Percentiles rank a stretch among this genome's conserved stretches.
These are phyloP conservation scores for Fusarium devonianum DNA, from an alignment of 2,329 filamentous ascomycete genomes.

Conservation along the genomic window DNA sequence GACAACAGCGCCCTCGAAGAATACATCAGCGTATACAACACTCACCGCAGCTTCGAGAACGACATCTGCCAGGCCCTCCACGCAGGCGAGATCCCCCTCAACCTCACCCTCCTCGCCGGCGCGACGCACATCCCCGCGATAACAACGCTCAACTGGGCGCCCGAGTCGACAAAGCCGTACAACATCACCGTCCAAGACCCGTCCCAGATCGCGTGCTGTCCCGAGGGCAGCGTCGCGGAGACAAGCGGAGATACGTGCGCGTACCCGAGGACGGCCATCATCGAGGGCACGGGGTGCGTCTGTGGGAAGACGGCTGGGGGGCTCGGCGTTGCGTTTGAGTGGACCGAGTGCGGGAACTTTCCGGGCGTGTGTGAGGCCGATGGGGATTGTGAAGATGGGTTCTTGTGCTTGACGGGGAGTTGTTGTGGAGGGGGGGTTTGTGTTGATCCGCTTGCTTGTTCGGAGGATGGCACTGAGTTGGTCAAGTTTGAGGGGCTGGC, in stretches of 20 bases:
- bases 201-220: constrained; percentile 45
- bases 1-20: constrained; percentile 38
- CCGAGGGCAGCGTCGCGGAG: constrained; percentile 37
- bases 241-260: constrained; percentile 33
- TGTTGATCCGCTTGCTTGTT: constrained; percentile 48
- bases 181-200: constrained; percentile 48
- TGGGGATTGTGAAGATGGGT: constrained; percentile 35
- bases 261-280: constrained; percentile 44
- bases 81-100: constrained; percentile 42
- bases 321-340: constrained; percentile 43
- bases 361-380: constrained; percentile 41
- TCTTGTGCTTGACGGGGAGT: constrained; percentile 46
- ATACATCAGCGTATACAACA: constrained; percentile 46
- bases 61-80: constrained; percentile 49
- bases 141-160: constrained; percentile 43
- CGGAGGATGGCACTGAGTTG: constrained; percentile 44
- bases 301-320: constrained; percentile 44
- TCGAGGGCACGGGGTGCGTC: constrained; percentile 45
- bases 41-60: constrained; percentile 40
- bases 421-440: constrained; percentile 49
- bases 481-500: constrained; percentile 31
- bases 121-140: constrained; percentile 41
- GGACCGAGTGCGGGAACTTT: constrained; percentile 46
- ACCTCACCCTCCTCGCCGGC: constrained; percentile 46
- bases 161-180: constrained; percentile 34